Evolutionary conservation across 2,329 filamentous ascomycete species (phyloP), one percentile per base, ranked within the genome.

Genomic region (Cadophora malorum): DNA sequence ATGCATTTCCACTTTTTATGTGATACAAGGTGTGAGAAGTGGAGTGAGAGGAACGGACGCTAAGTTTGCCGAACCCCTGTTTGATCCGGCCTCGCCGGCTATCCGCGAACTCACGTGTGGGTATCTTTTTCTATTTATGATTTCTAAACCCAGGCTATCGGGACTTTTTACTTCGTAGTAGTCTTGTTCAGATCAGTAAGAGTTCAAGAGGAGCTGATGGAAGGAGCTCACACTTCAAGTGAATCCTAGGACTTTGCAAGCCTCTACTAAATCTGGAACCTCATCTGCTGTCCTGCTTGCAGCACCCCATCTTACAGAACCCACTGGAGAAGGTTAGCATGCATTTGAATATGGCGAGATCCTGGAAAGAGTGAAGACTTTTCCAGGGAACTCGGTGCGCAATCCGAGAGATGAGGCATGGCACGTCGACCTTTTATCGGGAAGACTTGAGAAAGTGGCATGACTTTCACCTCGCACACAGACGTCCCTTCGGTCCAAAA

Each of bases 261-360:
- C 84, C 47, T 83, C 81, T 55, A 81, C 80, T 68, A 89, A 83
- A 72, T 88, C 81, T 9, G 85, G 80, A 28, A 88, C 73, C 38
- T 88, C 85, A 74, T 86, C 84, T 28, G 86, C 83, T 19, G 82
- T 81, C 61, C 74, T 75, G 23, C 82, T 83, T 68, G 83, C 78
- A 67, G 82, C 79, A 14, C 81, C 81, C 86, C 86, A 90, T 69
- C 80, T 80, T 4, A 90, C 82, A 3, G 79, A 76, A 1, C 76
- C 76, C 66, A 72, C 70, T 71, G 19, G 28, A 55, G 14, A 59
- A 53, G 28, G 52, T 70, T 23, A 67, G 60, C 31, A 55, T 25
- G 19, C 10, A 19, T 31, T 19, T 55, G 28, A 31, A 9, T 33
- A 33, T 31, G 28, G 21, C 21, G 56, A 59, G 35, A 41, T 19